Conservation (phyloP, 208 protist genomes). For the Leishmania braziliensis region DNA sequence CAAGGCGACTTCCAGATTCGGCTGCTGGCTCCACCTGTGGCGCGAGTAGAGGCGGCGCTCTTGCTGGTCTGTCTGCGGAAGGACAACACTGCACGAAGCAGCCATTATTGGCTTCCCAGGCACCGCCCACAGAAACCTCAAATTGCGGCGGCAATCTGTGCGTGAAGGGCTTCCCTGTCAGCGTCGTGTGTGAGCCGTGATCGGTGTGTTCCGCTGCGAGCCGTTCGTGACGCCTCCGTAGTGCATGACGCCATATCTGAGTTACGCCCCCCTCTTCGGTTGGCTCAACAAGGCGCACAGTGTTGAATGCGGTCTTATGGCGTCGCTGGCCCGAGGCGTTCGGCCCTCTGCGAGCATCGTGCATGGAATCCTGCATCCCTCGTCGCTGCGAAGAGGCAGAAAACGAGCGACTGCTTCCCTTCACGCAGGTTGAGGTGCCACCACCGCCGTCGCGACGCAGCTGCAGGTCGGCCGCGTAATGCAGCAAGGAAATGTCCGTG, state of each 20-base stretch:
- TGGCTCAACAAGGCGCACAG: conserved; percentile 23
- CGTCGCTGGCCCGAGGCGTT: not conserved
- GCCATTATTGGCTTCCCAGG: not conserved
- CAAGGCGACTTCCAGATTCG: not conserved
- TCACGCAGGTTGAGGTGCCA: conserved; percentile 5
- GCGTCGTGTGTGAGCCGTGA: not conserved
- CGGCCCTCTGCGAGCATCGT: not conserved
- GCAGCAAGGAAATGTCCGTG: conserved; percentile 52
- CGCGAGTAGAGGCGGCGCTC: not conserved
- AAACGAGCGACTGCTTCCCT: not conserved
- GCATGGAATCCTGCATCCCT: not conserved
- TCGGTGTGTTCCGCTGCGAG: not conserved
- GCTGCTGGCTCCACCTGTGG: not conserved
- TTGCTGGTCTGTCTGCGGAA: not conserved
- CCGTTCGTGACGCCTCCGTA: conserved; percentile 10
- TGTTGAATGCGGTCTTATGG: not conserved
- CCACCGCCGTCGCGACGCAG: conserved; percentile 23
- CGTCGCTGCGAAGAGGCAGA: not conserved
- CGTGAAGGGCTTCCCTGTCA: not conserved
- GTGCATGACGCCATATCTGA: conserved; percentile 51
- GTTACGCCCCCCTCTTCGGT: conserved; percentile 57
- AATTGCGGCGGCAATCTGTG: not conserved
- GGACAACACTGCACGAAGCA: not conserved
- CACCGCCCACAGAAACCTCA: not conserved
- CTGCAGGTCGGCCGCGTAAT: conserved; percentile 56